Evolutionary conservation across 192 early-diverging fungal genomes (phyloP).

Genomic region (Gaertneriomyces semiglobifer): DNA sequence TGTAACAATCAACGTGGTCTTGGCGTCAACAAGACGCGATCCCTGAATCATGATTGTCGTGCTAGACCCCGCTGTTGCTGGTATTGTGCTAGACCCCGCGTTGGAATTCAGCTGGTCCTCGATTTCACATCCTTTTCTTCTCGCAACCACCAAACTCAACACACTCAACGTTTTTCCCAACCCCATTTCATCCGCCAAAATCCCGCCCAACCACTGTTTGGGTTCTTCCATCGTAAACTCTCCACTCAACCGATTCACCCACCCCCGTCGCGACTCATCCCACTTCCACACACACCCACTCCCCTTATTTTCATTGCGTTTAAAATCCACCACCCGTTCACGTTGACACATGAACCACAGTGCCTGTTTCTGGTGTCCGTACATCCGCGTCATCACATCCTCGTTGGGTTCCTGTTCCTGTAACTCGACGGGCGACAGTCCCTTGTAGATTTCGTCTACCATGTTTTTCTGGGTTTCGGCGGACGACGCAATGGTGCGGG

Average conservation of each 20-base stretch:
- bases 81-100: too few species aligned
- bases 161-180: constrained; percentile 54
- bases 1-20: constrained; percentile 54
- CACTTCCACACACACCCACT: constrained; percentile 18
- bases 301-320: too few species aligned
- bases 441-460: constrained; percentile 61
- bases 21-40: too few species aligned
- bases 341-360: constrained; percentile 74
- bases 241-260: constrained; percentile 41
- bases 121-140: too few species aligned
- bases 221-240: constrained; percentile 32
- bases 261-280: constrained; percentile 7
- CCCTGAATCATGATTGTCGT: too few species aligned
- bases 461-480: constrained; percentile 26
- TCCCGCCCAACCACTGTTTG: constrained; percentile 53
- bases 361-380: constrained; percentile 80
- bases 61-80: too few species aligned
- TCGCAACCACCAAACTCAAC: too few species aligned
- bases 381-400: constrained; percentile 53
- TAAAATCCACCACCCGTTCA: constrained; percentile 63
- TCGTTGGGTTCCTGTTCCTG: constrained; percentile 52
- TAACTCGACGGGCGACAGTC: constrained; percentile 48
- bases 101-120: too few species aligned
- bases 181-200: constrained; percentile 60
- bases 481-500: constrained; percentile 5